Conservation (phyloP, 2,329 filamentous ascomycete genomes). For the Onygenales sp. region DNA sequence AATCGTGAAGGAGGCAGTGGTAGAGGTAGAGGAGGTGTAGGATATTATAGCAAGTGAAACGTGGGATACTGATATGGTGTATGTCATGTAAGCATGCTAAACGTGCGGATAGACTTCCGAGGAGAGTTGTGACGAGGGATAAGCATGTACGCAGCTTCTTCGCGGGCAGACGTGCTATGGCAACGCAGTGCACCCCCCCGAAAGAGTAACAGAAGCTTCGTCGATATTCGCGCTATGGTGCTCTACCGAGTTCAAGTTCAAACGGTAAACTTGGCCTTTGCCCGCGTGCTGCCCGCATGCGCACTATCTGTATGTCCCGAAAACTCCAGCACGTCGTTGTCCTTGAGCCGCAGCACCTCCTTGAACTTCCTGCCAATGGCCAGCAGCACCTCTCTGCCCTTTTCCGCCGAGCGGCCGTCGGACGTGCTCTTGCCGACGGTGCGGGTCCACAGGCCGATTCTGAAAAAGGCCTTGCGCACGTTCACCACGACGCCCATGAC, state of each 20-base stretch:
- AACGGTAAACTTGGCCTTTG: conserved; percentile 86
- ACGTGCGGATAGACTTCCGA: background rate
- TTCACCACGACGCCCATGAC: conserved; percentile 99
- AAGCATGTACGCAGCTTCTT: too few species aligned
- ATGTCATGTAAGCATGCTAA: background rate
- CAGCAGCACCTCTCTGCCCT: conserved; percentile 75
- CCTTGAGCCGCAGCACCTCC: conserved; percentile 71
- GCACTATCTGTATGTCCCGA: conserved; percentile 93
- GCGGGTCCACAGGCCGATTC: conserved; percentile 94
- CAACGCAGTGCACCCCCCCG: too few species aligned
- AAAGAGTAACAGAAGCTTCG: too few species aligned
- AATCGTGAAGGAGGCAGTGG: too few species aligned
- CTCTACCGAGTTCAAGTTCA: conserved; percentile 36
- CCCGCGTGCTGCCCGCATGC: conserved; percentile 83
- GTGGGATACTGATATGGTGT: too few species aligned
- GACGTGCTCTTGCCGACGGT: conserved; percentile 80
- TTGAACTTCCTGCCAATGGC: conserved; percentile 88
- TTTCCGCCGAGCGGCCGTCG: conserved; percentile 63
- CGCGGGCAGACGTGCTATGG: too few species aligned
- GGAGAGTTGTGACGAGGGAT: background rate
- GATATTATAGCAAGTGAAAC: too few species aligned
- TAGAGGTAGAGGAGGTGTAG: too few species aligned
- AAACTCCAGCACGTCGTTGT: conserved; percentile 77
- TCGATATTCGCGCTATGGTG: background rate
- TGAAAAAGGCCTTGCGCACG: conserved; percentile 95